These are phyloP conservation scores for Penicillium cosmopolitanum DNA, from an alignment of 495 filamentous ascomycete species.

Conservation along the genomic window DNA sequence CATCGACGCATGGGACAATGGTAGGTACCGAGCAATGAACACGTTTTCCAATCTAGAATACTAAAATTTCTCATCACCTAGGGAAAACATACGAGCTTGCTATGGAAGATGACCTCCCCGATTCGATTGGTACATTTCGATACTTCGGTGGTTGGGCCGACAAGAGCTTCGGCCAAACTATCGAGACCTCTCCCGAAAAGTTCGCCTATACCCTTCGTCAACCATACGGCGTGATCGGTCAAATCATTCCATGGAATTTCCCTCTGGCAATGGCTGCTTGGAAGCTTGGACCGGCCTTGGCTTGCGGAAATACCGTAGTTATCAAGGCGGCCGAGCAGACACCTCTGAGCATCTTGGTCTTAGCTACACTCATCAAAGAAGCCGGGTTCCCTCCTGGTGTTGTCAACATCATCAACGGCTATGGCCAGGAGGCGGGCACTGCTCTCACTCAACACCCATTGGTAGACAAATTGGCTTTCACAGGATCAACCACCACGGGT, in stretches of 20 bases:
- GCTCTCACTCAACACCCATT: not conserved
- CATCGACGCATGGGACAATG: not conserved
- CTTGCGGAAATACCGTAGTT: not conserved
- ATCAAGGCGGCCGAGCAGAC: slow-evolving; percentile 1
- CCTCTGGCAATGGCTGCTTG: not conserved
- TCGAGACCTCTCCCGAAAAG: not conserved
- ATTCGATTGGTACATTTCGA: slow-evolving; percentile 1
- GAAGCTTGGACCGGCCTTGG: not conserved
- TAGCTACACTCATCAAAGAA: not conserved
- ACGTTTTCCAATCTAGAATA: not conserved
- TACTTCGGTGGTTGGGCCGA: slow-evolving; percentile 15
- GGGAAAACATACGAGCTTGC: not conserved
- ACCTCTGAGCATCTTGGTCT: not conserved
- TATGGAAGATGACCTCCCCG: not conserved
- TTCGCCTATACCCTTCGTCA: slow-evolving; percentile 9
- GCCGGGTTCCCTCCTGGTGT: not conserved
- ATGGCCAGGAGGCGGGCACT: not conserved
- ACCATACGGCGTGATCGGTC: not conserved
- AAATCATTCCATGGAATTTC: not conserved
- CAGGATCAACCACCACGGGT: not conserved
- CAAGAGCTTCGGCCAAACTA: slow-evolving; percentile 10
- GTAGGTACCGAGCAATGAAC: not conserved
- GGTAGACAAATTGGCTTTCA: not conserved
- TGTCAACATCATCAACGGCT: not conserved
- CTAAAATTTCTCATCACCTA: not conserved